Evolutionary conservation across 148 eudicot species (phyloP).

Genomic region (Diospyros kaki): DNA sequence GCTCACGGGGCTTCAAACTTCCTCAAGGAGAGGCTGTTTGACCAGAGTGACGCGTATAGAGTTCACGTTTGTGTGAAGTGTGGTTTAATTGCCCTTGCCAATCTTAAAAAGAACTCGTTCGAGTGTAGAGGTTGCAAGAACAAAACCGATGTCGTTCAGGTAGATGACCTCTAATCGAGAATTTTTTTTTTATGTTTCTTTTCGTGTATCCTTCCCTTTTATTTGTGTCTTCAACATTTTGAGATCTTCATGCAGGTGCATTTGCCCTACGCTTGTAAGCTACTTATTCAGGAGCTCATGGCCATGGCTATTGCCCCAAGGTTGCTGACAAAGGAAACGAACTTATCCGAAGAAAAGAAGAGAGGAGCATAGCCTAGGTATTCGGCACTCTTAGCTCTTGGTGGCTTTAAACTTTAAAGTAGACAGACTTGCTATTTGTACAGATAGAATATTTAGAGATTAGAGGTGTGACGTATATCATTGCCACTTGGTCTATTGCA

Average conservation of each 20-base stretch:
- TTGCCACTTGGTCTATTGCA: no score
- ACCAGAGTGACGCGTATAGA: conserved; percentile 93
- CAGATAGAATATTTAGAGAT: no score
- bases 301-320: conserved; percentile 96
- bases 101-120: conserved; percentile 80
- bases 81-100: conserved; percentile 82
- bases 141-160: conserved; percentile 93
- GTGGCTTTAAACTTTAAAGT: no score
- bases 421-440: no score
- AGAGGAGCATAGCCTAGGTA: conserved; percentile 33
- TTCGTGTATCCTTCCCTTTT: background rate
- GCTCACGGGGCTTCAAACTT: conserved; percentile 96
- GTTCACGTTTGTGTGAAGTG: conserved; percentile 85
- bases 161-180: background rate
- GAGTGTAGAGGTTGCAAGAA: conserved; percentile 95
- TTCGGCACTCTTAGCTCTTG: background rate
- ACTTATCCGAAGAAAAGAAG: conserved; percentile 49
- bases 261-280: conserved; percentile 90
- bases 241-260: conserved; percentile 48
- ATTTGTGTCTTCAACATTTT: background rate
- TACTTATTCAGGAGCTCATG: conserved; percentile 95
- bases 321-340: conserved; percentile 73
- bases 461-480: no score
- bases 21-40: conserved; percentile 87
- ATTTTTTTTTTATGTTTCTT: background rate